Conservation (phyloP, 345 rosid genomes). For the Clausena lansium region DNA sequence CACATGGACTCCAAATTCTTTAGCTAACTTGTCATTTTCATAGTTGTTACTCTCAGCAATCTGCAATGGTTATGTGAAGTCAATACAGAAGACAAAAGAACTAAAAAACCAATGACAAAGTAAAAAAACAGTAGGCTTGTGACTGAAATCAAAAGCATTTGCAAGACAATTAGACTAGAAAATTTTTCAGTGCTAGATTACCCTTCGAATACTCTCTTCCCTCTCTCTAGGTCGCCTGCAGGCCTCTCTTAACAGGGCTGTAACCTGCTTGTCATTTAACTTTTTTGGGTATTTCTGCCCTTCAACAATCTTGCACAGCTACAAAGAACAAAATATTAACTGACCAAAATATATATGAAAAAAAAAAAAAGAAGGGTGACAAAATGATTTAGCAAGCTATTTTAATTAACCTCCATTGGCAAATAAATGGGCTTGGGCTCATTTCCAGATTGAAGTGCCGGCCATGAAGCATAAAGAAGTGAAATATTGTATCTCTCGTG, state of each 20-base stretch:
- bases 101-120: background rate
- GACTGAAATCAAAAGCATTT: background rate
- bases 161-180: background rate
- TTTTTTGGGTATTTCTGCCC: conserved; percentile 63
- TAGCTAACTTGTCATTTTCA: conserved; percentile 17
- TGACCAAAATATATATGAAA: background rate
- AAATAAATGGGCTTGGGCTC: conserved; percentile 49
- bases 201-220: conserved; percentile 32
- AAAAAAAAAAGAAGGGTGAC: background rate
- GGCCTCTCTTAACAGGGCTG: conserved; percentile 52
- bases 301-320: conserved; percentile 57
- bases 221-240: conserved; percentile 57
- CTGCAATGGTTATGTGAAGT: conserved; percentile 26
- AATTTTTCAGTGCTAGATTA: background rate
- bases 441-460: conserved; percentile 63
- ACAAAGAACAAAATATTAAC: background rate
- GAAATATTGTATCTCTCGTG: conserved; percentile 38
- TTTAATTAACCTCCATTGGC: conserved; percentile 72
- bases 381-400: background rate
- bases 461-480: conserved; percentile 37
- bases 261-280: conserved; percentile 62
- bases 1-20: conserved; percentile 62
- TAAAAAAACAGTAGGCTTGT: too few species aligned
- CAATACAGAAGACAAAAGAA: background rate
- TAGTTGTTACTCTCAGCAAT: conserved; percentile 22